Conservation (phyloP, 768 basidiomycete genomes). For the Serendipita vermifera region DNA sequence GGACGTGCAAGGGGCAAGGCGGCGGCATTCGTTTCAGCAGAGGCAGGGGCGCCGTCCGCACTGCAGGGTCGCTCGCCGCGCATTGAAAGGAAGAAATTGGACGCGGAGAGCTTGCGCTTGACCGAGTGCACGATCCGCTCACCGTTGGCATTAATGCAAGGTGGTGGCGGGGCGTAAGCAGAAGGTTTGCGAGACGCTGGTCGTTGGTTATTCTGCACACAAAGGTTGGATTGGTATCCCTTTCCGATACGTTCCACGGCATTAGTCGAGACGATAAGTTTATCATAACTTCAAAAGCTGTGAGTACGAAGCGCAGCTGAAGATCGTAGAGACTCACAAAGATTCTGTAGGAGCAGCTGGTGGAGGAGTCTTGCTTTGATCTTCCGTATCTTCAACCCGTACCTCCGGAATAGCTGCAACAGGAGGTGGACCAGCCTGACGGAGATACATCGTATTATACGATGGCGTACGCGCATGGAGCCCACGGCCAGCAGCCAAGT, state of each 20-base stretch:
- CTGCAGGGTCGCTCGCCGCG: neutral
- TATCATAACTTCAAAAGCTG: slow-evolving; percentile 47
- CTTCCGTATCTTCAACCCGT: neutral
- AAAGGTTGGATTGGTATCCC: slow-evolving; percentile 60
- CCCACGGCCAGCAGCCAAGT: neutral
- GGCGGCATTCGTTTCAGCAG: too few species aligned
- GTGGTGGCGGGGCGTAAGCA: neutral
- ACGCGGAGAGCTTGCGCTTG: neutral
- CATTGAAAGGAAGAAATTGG: neutral
- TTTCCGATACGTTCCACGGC: slow-evolving; percentile 69
- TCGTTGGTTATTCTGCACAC: neutral
- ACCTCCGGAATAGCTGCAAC: slow-evolving; percentile 1
- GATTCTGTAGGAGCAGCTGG: slow-evolving; percentile 3
- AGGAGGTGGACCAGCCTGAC: too few species aligned
- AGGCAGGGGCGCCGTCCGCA: neutral
- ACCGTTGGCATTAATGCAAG: neutral
- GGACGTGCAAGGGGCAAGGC: too few species aligned
- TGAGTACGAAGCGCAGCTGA: too few species aligned
- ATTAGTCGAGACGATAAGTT: slow-evolving; percentile 68
- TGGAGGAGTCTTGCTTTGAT: slow-evolving; percentile 33
- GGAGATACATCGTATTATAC: neutral
- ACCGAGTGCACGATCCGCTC: neutral
- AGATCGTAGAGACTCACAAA: too few species aligned
- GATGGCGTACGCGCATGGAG: neutral
- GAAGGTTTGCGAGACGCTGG: neutral